Percentiles rank a stretch among this genome's conserved stretches.
Conservation (phyloP, 768 basidiomycete genomes). For the Phanerodontia chrysosporium region DNA sequence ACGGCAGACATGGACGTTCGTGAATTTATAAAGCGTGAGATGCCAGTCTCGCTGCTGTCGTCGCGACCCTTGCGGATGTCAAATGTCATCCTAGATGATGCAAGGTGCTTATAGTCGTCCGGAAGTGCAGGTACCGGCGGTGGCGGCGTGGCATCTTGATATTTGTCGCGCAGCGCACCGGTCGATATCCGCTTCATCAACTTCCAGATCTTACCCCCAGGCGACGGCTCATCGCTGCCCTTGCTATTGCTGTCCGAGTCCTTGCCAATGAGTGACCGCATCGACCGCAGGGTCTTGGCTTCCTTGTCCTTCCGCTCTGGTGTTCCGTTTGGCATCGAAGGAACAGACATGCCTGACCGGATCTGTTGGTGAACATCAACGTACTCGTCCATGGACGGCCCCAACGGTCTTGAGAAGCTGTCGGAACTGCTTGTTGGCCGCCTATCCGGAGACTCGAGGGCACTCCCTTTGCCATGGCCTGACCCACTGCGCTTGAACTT, state of each 20-base stretch:
- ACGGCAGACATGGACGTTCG: slow-evolving; percentile 22
- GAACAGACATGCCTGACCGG: not conserved
- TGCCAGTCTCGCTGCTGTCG: slow-evolving; percentile 10
- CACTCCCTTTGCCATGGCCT: slow-evolving; percentile 8
- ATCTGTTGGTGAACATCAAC: slow-evolving; percentile 3
- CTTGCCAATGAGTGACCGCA: slow-evolving; percentile 12
- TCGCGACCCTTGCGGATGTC: slow-evolving; percentile 20
- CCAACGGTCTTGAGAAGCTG: not conserved
- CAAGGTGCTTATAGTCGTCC: slow-evolving; percentile 29
- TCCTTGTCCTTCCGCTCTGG: slow-evolving; percentile 1
- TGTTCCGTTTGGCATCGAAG: slow-evolving; percentile 7
- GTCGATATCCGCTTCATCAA: slow-evolving; percentile 69
- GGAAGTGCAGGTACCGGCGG: slow-evolving; percentile 65
- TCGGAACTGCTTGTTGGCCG: slow-evolving; percentile 15
- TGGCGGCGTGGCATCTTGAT: slow-evolving; percentile 25
- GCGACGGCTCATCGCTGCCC: slow-evolving; percentile 26
- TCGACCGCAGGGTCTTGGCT: slow-evolving; percentile 8
- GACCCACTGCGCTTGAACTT: slow-evolving; percentile 26
- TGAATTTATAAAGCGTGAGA: slow-evolving; percentile 23
- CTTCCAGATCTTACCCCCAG: slow-evolving; percentile 52
- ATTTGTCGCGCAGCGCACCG: slow-evolving; percentile 58
- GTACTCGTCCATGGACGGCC: slow-evolving; percentile 13
- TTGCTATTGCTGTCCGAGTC: slow-evolving; percentile 12
- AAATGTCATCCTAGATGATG: slow-evolving; percentile 17
- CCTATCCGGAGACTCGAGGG: slow-evolving; percentile 11